Evolutionary conservation across 306 rosid species (phyloP).

Genomic region (Mimosa pudica): DNA sequence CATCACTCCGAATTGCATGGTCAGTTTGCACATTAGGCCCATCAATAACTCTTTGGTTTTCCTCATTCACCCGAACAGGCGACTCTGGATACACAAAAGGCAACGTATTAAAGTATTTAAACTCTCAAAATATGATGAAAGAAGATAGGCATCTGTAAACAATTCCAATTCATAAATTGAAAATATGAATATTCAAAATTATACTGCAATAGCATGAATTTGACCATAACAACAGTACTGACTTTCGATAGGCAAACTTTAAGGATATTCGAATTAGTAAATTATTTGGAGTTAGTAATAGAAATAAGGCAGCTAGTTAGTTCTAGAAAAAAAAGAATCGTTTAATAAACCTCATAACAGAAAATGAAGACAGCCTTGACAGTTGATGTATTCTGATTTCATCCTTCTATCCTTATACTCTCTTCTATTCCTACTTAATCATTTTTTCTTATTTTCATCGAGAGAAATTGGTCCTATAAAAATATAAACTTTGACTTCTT

Average conservation of each 20-base stretch:
- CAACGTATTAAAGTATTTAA: constrained; percentile 27
- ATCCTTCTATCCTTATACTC: background rate
- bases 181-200: constrained; percentile 18
- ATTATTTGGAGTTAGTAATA: background rate
- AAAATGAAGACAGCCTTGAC: background rate
- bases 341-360: background rate
- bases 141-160: constrained; percentile 21
- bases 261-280: background rate
- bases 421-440: background rate
- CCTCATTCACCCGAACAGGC: constrained; percentile 57
- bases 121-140: constrained; percentile 34
- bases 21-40: constrained; percentile 57
- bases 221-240: background rate
- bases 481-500: background rate
- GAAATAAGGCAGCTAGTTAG: background rate
- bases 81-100: constrained; percentile 55
- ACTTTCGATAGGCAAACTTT: too few species aligned
- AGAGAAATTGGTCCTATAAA: background rate
- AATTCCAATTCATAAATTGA: constrained; percentile 18
- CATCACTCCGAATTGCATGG: constrained; percentile 45
- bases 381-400: background rate
- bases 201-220: background rate
- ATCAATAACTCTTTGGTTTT: constrained; percentile 40
- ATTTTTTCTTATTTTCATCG: background rate
- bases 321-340: background rate